Base-by-base conservation (phyloP, 1,139 yeast species). In the Debaryomycetaceae sp. region DNA sequence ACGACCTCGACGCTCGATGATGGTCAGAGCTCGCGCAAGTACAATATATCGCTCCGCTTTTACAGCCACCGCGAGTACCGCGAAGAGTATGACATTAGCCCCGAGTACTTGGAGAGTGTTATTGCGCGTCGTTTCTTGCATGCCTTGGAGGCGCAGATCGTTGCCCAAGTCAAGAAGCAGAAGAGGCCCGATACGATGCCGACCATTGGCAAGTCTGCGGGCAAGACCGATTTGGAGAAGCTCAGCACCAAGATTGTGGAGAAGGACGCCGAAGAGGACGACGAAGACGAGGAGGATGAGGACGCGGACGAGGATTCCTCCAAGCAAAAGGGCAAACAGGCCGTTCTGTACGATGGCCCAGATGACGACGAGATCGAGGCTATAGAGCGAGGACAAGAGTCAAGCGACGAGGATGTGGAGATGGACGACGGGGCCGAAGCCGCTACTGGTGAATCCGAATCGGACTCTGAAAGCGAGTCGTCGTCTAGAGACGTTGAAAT, bases 331-430 rank as follows among this genome's bases (percentile, higher is more conserved):
- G 16, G 25, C 22, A 85, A 85, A 49, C 93, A 86, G 58, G 77
- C 93, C 16, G 94, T 85, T 25, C 82, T 95, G 1, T 87, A 86
- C 46, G 96, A 85, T 41, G 95, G 77, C 13, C 95, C 95, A 18
- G 96, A 86, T 56, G 96, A 83, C 37, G 96, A 83, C 27, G 95
- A 85, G 51, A 60, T 81, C 35, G 95, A 82, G 52, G 78, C 81
- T 26, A 81, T 82, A 87, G 77, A 77, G 53, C 71, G 70, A 47
- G 93, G 87, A 26, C 90, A 78, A 51, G 73, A 74, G 45, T 68
- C 80, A 20, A 73, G 78, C 37, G 83, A 75, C 38, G 85, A 74
- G 42, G 79, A 61, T 30, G 57, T 61, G 44, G 57, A 49, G 19
- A 68, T 59, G 32, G 55, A 53, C 16, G 55, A 55, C 6, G 53